A percentile compares a stretch with the other conserved stretches of the same genome.
Conservation (phyloP, 2,329 filamentous ascomycete species). For the Exophiala sp. region DNA sequence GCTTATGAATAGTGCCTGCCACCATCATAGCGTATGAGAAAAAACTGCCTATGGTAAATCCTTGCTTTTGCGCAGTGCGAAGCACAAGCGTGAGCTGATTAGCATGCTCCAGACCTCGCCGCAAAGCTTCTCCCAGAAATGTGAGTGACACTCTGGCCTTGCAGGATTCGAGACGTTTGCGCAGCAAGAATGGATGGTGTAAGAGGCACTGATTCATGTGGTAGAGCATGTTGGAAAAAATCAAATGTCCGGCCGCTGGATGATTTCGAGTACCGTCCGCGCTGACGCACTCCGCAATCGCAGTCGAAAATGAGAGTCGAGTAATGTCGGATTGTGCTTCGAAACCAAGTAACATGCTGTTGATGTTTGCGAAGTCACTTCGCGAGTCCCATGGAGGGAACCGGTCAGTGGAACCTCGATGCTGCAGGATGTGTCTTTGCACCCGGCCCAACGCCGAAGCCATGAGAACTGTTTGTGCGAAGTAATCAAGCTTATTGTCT, state of each 20-base stretch:
- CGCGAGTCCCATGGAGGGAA: slow-evolving; percentile 37
- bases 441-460: slow-evolving; percentile 35
- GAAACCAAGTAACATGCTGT: slow-evolving; percentile 33
- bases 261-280: slow-evolving; percentile 22
- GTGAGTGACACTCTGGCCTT: slow-evolving; percentile 31
- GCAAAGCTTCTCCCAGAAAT: slow-evolving; percentile 31
- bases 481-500: slow-evolving; percentile 25
- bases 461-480: slow-evolving; percentile 33
- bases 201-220: slow-evolving; percentile 37
- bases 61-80: slow-evolving; percentile 26
- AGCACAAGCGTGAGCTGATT: slow-evolving; percentile 31
- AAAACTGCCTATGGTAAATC: slow-evolving; percentile 31
- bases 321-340: slow-evolving; percentile 33
- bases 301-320: slow-evolving; percentile 24
- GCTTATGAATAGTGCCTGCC: slow-evolving; percentile 22
- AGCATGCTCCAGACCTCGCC: slow-evolving; percentile 33
- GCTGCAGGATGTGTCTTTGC: slow-evolving; percentile 31
- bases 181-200: slow-evolving; percentile 36
- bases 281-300: slow-evolving; percentile 10
- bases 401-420: slow-evolving; percentile 24
- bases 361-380: slow-evolving; percentile 35
- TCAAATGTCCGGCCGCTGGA: slow-evolving; percentile 30
- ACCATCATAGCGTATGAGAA: slow-evolving; percentile 35
- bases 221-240: slow-evolving; percentile 35
- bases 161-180: slow-evolving; percentile 29